These are phyloP conservation scores for Teunomyces panamensis DNA, from an alignment of 805 yeast species.

Conservation along the genomic window DNA sequence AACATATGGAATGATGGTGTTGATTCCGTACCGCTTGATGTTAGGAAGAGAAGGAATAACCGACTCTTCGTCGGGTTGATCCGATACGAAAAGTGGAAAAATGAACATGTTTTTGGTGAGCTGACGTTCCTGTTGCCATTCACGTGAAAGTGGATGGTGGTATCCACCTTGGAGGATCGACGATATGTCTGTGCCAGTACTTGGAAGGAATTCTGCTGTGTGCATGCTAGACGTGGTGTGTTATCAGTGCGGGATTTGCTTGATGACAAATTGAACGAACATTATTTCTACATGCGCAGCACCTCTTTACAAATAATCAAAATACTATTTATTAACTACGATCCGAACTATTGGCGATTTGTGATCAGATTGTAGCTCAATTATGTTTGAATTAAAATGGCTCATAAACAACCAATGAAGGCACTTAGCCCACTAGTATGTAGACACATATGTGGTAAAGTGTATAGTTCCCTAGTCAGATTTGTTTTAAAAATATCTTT, in stretches of 20 bases:
- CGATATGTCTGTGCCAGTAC: conserved; percentile 57
- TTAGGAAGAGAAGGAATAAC: conserved; percentile 78
- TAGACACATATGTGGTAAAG: too few relatives aligned
- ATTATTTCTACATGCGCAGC: not conserved
- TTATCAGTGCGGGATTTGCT: not conserved
- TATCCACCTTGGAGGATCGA: conserved; percentile 92
- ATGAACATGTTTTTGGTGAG: conserved; percentile 86
- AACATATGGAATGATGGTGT: conserved; percentile 72
- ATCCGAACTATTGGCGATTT: too few relatives aligned
- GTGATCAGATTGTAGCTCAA: not conserved
- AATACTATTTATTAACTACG: not conserved
- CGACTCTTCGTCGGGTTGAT: conserved; percentile 74
- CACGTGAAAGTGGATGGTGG: conserved; percentile 82
- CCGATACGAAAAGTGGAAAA: conserved; percentile 86
- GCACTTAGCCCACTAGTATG: too few relatives aligned
- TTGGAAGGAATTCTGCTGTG: conserved; percentile 65
- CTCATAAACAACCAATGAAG: too few relatives aligned
- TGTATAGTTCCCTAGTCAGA: too few relatives aligned
- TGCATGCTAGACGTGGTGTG: conserved; percentile 32
- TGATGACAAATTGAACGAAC: not conserved
- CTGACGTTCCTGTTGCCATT: conserved; percentile 88
- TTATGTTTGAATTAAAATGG: too few relatives aligned
- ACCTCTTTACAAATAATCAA: not conserved
- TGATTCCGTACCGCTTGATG: conserved; percentile 83
- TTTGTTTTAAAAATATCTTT: too few relatives aligned